A percentile compares a stretch with the other conserved stretches of the same genome.
Conservation (phyloP, 2,329 filamentous ascomycete genomes). For the Fusarium hostae region DNA sequence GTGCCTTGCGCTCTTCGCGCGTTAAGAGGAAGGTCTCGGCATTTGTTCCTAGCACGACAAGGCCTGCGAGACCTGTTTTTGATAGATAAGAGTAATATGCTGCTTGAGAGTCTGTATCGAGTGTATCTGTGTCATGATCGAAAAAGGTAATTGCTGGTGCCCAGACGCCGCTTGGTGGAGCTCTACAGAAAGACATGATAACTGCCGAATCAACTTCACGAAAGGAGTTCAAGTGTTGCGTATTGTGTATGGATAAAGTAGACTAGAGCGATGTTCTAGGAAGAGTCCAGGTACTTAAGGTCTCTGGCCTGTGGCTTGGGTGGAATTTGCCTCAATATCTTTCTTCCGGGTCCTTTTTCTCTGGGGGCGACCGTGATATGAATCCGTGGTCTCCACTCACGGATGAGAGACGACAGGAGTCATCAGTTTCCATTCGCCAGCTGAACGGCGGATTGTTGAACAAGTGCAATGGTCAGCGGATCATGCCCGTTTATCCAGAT, state of each 20-base stretch:
- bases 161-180: slow-evolving; percentile 57
- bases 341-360: background rate
- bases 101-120: slow-evolving; percentile 59
- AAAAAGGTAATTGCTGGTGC: slow-evolving; percentile 66
- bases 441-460: background rate
- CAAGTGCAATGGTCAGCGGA: background rate
- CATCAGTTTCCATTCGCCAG: background rate
- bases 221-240: background rate
- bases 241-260: background rate
- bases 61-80: slow-evolving; percentile 59
- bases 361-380: background rate
- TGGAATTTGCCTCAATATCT: background rate
- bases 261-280: background rate
- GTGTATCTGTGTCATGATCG: slow-evolving; percentile 58
- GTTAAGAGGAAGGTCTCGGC: slow-evolving; percentile 67
- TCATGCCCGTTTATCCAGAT: background rate
- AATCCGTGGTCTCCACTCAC: background rate
- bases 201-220: background rate
- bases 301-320: background rate
- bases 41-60: slow-evolving; percentile 66
- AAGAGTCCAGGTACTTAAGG: slow-evolving; percentile 35
- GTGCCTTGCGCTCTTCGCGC: slow-evolving; percentile 65
- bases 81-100: slow-evolving; percentile 65
- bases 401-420: background rate
- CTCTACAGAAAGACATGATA: slow-evolving; percentile 30